Percentiles rank a stretch among this genome's conserved stretches.
These are phyloP conservation scores for Acanthamoeba comandoni DNA, from an alignment of 208 protist genomes.

Conservation along the genomic window DNA sequence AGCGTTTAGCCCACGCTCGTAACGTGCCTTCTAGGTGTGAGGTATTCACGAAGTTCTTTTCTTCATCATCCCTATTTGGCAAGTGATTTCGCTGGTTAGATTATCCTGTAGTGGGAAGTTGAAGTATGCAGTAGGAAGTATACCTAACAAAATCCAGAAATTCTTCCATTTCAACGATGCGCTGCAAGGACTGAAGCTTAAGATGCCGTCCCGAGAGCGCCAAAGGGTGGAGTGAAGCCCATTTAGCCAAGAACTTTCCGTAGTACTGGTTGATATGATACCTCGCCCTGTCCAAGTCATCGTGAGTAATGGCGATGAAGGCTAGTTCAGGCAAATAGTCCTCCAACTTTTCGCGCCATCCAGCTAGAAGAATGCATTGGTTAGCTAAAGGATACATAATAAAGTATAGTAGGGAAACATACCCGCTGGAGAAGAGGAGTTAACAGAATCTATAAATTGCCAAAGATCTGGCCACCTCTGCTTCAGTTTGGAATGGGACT, in stretches of 20 bases:
- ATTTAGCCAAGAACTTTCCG: conserved; percentile 81
- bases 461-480: conserved; percentile 76
- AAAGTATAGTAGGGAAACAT: neutral
- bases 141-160: conserved; percentile 81
- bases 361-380: neutral
- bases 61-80: conserved; percentile 14
- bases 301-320: conserved; percentile 76
- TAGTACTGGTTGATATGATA: conserved; percentile 84
- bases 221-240: conserved; percentile 83
- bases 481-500: conserved; percentile 75
- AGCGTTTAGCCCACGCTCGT: conserved; percentile 23
- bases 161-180: conserved; percentile 86
- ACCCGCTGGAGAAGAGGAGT: conserved; percentile 1
- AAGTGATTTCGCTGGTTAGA: neutral
- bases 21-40: conserved; percentile 18
- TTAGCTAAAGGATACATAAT: neutral
- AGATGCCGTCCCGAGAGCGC: conserved; percentile 75
- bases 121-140: too few relatives aligned
- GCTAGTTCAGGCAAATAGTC: conserved; percentile 79
- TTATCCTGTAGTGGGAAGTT: neutral
- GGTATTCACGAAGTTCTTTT: conserved; percentile 49
- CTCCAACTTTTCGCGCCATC: conserved; percentile 46
- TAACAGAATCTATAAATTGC: conserved; percentile 56
- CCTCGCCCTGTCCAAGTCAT: conserved; percentile 79
- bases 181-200: conserved; percentile 85